A percentile compares a stretch with the other conserved stretches of the same genome.
phyloP scores from a whole-genome alignment of 1,284 basidiomycete genomes.

The Sporisorium graminicola region DNA sequence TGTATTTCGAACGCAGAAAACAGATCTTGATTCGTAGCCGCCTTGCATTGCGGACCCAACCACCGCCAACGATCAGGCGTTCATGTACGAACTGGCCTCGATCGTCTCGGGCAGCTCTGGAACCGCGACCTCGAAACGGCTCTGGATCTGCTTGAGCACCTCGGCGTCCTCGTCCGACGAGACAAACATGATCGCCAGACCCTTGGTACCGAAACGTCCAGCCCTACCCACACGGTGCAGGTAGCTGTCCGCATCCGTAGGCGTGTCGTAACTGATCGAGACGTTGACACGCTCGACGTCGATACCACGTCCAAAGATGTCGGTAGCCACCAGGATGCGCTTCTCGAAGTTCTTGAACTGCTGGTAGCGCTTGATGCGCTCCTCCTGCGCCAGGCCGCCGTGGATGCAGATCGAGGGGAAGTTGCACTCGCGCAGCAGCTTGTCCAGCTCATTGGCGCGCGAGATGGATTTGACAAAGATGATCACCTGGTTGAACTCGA shows the following conservation, averaged over 20 bases:
- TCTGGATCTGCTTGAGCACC: slow-evolving; percentile 91
- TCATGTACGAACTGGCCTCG: slow-evolving; percentile 76
- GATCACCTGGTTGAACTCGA: slow-evolving; percentile 99
- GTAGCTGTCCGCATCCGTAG: slow-evolving; percentile 96
- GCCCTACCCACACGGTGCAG: slow-evolving; percentile 99
- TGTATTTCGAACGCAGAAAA: not conserved
- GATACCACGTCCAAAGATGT: slow-evolving; percentile 70
- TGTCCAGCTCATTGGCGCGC: slow-evolving; percentile 95
- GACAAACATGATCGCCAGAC: slow-evolving; percentile 98
- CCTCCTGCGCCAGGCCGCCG: slow-evolving; percentile 91
- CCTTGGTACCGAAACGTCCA: slow-evolving; percentile 98
- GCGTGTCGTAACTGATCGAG: slow-evolving; percentile 78
- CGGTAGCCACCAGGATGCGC: slow-evolving; percentile 75
- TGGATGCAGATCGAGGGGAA: slow-evolving; percentile 99
- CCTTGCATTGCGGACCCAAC: not conserved
- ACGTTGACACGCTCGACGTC: slow-evolving; percentile 69
- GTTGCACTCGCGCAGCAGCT: slow-evolving; percentile 94
- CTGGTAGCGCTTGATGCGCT: slow-evolving; percentile 96
- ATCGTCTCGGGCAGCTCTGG: slow-evolving; percentile 92
- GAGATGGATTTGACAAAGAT: slow-evolving; percentile 99
- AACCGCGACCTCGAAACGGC: slow-evolving; percentile 91
- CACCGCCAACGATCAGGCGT: slow-evolving; percentile 35
- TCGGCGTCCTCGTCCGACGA: slow-evolving; percentile 90
- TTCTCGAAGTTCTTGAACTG: slow-evolving; percentile 99
- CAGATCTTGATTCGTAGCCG: no score